Evolutionary conservation across 305 asterid species (phyloP).

Genomic region (Ilex paraguariensis): DNA sequence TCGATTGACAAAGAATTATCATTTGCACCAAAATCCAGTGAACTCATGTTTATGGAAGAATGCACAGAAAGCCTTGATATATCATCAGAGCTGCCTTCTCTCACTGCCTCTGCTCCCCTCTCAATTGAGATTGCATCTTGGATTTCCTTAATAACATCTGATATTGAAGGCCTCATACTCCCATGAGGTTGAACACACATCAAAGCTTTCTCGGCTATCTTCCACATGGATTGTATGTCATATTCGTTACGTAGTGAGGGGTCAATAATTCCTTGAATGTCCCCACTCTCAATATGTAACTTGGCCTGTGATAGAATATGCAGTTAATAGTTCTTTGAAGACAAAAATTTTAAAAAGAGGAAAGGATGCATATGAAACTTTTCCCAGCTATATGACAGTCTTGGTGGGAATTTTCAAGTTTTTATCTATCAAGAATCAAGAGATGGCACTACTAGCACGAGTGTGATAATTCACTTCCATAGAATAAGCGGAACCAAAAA

Average conservation of each 20-base stretch:
- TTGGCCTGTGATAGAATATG: slow-evolving; percentile 52
- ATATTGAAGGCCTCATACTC: slow-evolving; percentile 81
- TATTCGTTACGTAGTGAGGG: slow-evolving; percentile 52
- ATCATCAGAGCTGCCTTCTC: slow-evolving; percentile 83
- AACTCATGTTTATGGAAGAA: slow-evolving; percentile 61
- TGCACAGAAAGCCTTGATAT: slow-evolving; percentile 72
- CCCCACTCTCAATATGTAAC: slow-evolving; percentile 86
- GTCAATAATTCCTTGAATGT: slow-evolving; percentile 91
- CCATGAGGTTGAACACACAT: slow-evolving; percentile 97
- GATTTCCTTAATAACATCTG: slow-evolving; percentile 88
- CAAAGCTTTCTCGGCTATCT: slow-evolving; percentile 94
- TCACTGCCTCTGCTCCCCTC: slow-evolving; percentile 51
- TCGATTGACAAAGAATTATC: slow-evolving; percentile 71
- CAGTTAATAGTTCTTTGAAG: too few species aligned
- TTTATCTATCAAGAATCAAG: too few species aligned
- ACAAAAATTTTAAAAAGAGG: too few species aligned
- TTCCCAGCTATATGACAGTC: too few species aligned
- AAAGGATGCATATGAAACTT: too few species aligned
- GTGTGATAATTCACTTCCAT: too few species aligned
- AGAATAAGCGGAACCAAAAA: too few species aligned
- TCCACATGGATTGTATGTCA: slow-evolving; percentile 97
- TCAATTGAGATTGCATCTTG: slow-evolving; percentile 81
- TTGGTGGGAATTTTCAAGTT: too few species aligned
- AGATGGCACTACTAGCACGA: too few species aligned
- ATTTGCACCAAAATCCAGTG: slow-evolving; percentile 49